Evolutionary conservation across 1,284 basidiomycete genomes (phyloP), one percentile per base, ranked within the genome.

Genomic region (Marasmius fiardii): DNA sequence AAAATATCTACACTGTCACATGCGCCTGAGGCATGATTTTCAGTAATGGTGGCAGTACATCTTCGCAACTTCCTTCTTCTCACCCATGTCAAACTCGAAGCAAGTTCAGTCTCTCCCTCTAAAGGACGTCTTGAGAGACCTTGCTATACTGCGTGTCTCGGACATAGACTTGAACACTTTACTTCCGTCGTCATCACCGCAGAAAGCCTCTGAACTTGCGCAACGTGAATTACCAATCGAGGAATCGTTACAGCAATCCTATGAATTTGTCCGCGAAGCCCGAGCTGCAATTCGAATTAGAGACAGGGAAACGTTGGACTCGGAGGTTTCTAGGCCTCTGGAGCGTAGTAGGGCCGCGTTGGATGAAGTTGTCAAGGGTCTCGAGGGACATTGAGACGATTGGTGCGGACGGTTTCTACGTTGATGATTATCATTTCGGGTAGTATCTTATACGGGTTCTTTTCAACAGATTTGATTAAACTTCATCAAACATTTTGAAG

Each of bases 81-180:
- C n/a, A 10, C 14, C 56, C 31, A 73, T 74, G 72, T 55, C 69
- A 34, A 67, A 69, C 44, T 71, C 26, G 72, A 72, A 63, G 66
- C 68, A 51, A 48, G 56, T 59, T 3, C 82, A 81, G 60, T 78
- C 83, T 10, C 73, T 91, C 24, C 73, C 83, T 6, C 73, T 90
- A 44, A 70, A 75, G 55, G 77, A 82, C 57, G 83, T 82, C 2
- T 74, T 90, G 41, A 83, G 79, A n/a, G 89, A 91, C 68, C 79
- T 91, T 28, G 87, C 88, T 2, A 69, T 88, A 28, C 70, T 91
- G 21, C 80, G 85, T 41, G 81, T 82, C 21, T 82, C 83, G 5
- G 80, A 79, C 45, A 58, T 83, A 33, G 80, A 88, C 63, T 62
- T 88, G 16, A 71, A 78, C 18, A 65, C 67, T 14, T 60, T 82